Evolutionary conservation across 306 rosid genomes (phyloP).

Genomic region (Fragaria iinumae): DNA sequence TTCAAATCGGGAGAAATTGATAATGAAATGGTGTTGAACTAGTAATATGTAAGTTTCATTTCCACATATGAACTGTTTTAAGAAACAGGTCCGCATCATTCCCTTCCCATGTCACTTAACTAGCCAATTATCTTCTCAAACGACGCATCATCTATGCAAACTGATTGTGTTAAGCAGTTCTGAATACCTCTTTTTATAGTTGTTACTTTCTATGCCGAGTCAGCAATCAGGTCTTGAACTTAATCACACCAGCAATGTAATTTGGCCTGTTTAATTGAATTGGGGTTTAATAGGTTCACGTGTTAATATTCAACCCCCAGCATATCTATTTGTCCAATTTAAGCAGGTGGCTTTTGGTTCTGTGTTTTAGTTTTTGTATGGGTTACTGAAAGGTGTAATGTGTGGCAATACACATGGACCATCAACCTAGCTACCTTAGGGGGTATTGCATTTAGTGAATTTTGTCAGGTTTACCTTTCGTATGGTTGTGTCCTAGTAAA

Average conservation of each 20-base stretch:
- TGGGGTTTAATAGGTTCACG: background rate
- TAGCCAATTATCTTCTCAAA: background rate
- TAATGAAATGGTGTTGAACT: background rate
- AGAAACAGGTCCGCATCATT: background rate
- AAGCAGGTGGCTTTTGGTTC: conserved; percentile 2
- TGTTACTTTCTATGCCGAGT: background rate
- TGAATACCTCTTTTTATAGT: background rate
- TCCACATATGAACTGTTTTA: background rate
- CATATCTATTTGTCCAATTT: background rate
- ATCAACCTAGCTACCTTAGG: background rate
- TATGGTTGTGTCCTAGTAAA: background rate
- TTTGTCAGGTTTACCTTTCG: background rate
- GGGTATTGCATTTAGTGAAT: background rate
- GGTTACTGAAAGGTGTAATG: background rate
- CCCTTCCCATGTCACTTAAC: background rate
- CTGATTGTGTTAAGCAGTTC: background rate
- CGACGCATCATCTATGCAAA: background rate
- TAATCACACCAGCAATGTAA: background rate
- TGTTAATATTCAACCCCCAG: too few species aligned
- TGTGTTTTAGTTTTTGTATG: background rate
- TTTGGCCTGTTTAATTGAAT: background rate
- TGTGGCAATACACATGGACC: background rate
- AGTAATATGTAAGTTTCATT: background rate
- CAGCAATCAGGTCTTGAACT: background rate
- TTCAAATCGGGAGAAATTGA: background rate